These are phyloP conservation scores for Fusarium decemcellulare DNA, from an alignment of 2,329 filamentous ascomycete genomes.

Conservation along the genomic window DNA sequence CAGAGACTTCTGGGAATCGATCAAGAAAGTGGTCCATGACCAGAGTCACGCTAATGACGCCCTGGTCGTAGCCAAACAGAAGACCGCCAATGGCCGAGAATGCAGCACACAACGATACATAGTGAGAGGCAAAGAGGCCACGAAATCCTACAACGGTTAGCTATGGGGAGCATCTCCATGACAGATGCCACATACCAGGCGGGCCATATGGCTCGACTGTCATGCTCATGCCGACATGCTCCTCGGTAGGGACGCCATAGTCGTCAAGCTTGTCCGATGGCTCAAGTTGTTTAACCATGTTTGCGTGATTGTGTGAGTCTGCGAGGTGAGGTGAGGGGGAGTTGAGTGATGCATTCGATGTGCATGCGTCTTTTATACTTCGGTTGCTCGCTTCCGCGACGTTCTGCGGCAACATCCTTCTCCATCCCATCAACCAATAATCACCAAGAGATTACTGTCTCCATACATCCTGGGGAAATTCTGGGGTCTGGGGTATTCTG, in stretches of 20 bases:
- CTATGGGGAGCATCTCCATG: too few relatives aligned
- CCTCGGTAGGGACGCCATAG: neutral
- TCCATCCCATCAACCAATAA: neutral
- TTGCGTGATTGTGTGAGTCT: neutral
- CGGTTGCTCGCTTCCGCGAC: neutral
- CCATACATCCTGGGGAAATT: neutral
- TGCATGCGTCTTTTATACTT: neutral
- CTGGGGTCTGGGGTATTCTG: slow-evolving; percentile 7
- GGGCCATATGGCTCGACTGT: slow-evolving; percentile 2
- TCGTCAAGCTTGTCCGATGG: neutral
- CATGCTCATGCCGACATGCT: neutral
- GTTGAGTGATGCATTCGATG: neutral
- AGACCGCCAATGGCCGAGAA: slow-evolving; percentile 55
- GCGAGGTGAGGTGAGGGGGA: neutral
- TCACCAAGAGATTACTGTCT: neutral
- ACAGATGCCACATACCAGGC: neutral
- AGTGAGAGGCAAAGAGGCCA: neutral
- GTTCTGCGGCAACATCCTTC: neutral
- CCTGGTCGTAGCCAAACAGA: slow-evolving; percentile 56
- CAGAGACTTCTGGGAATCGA: slow-evolving; percentile 51
- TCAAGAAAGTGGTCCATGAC: slow-evolving; percentile 52
- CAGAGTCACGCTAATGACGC: slow-evolving; percentile 56
- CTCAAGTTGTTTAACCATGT: neutral
- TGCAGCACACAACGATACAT: slow-evolving; percentile 49
- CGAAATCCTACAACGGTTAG: neutral